These are phyloP conservation scores for Inga leiocalycina DNA, from an alignment of 306 rosid species.

Conservation along the genomic window DNA sequence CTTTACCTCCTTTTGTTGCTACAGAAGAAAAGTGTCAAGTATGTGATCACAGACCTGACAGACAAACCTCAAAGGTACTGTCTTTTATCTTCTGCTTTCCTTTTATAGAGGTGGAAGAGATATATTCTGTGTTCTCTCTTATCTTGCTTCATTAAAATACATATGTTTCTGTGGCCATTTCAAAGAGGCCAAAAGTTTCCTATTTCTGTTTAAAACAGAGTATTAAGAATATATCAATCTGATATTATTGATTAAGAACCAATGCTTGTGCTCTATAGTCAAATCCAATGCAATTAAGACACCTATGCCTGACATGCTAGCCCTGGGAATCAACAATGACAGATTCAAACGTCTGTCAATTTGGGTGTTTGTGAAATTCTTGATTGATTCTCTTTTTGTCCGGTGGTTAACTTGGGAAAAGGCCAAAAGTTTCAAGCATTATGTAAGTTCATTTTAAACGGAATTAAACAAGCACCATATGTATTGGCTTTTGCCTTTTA, in stretches of 20 bases:
- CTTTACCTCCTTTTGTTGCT: conserved; percentile 50
- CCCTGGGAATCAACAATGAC: background rate
- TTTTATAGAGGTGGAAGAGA: conserved; percentile 1
- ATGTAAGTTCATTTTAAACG: conserved; percentile 1
- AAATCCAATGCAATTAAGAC: background rate
- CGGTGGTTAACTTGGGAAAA: background rate
- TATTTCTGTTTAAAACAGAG: background rate
- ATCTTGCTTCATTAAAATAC: conserved; percentile 16
- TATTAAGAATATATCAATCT: background rate
- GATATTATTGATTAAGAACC: background rate
- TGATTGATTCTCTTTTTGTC: background rate
- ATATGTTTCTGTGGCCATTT: background rate
- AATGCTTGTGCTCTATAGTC: background rate
- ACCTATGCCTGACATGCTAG: background rate
- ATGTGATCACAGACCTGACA: conserved; percentile 34
- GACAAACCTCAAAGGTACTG: conserved; percentile 54
- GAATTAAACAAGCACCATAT: background rate
- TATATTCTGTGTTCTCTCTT: background rate
- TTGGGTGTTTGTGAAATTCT: background rate
- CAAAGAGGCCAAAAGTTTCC: background rate
- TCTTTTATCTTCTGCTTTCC: conserved; percentile 3
- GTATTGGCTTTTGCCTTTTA: background rate
- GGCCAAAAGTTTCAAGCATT: conserved; percentile 32
- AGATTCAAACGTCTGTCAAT: background rate
- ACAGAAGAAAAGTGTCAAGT: conserved; percentile 49